These are phyloP conservation scores for Talaromyces ruber DNA, from an alignment of 495 filamentous ascomycete genomes.

Conservation along the genomic window DNA sequence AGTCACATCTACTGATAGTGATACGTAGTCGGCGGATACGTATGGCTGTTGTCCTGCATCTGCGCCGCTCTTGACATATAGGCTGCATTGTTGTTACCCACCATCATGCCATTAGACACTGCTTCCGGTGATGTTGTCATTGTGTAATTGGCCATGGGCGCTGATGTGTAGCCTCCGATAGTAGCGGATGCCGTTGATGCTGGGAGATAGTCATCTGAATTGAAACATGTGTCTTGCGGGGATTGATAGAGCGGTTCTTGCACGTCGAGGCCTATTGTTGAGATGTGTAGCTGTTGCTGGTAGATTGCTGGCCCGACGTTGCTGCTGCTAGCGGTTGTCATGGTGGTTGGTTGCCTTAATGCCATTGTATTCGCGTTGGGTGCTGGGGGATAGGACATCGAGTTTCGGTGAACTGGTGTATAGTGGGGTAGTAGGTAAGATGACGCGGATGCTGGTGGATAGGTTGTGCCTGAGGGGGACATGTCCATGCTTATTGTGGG, in stretches of 20 bases:
- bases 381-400: conserved; percentile 9
- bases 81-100: not conserved
- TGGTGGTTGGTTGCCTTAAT: not conserved
- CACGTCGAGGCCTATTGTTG: not conserved
- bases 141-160: not conserved
- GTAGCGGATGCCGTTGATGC: not conserved
- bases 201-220: not conserved
- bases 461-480: not conserved
- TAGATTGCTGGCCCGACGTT: not conserved
- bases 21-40: not conserved
- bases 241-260: conserved; percentile 1
- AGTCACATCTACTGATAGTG: not conserved
- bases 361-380: not conserved
- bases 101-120: not conserved
- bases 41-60: not conserved
- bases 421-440: conserved; percentile 2
- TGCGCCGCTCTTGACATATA: not conserved
- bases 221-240: not conserved
- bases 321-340: not conserved
- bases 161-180: not conserved
- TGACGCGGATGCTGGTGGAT: conserved; percentile 1
- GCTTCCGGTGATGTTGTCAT: not conserved
- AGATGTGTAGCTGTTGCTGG: not conserved
- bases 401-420: conserved; percentile 8
- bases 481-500: not conserved